A percentile compares a stretch with the other conserved stretches of the same genome.
These are phyloP conservation scores for Dispira simplex DNA, from an alignment of 192 early-diverging fungal genomes.

Conservation along the genomic window DNA sequence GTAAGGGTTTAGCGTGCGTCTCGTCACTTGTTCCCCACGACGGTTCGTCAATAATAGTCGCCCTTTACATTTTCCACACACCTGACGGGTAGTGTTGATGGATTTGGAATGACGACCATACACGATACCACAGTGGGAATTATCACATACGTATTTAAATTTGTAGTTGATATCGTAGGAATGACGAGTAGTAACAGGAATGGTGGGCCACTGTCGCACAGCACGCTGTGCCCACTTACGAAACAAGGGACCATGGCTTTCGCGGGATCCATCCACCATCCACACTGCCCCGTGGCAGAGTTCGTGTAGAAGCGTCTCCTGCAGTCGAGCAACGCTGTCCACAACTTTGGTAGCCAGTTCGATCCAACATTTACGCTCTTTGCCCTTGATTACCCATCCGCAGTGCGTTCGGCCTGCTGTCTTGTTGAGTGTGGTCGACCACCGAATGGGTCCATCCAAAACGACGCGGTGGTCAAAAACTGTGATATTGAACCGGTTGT, in stretches of 20 bases:
- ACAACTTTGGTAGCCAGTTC: constrained; percentile 11
- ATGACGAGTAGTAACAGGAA: constrained; percentile 11
- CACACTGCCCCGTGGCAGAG: constrained; percentile 11
- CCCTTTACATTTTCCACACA: constrained; percentile 11
- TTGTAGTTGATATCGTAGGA: constrained; percentile 11
- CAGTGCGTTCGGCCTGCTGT: constrained; percentile 7
- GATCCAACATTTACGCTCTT: constrained; percentile 6
- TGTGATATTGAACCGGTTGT: neutral
- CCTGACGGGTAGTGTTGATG: constrained; percentile 6
- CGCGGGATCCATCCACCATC: neutral
- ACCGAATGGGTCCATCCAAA: neutral
- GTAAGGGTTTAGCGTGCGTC: constrained; percentile 4
- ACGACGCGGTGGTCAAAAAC: neutral
- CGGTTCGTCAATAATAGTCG: neutral
- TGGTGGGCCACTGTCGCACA: neutral
- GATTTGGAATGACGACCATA: constrained; percentile 11
- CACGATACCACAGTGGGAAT: neutral
- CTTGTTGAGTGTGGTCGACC: constrained; percentile 10
- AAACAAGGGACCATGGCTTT: constrained; percentile 9
- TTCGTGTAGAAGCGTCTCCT: constrained; percentile 8
- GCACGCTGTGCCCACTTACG: constrained; percentile 9
- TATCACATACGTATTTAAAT: constrained; percentile 6
- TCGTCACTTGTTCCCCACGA: neutral
- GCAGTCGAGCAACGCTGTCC: constrained; percentile 6
- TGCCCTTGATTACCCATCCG: constrained; percentile 9